Evolutionary conservation across 2,329 filamentous ascomycete species (phyloP).

Genomic region (Epichloe bromicola): DNA sequence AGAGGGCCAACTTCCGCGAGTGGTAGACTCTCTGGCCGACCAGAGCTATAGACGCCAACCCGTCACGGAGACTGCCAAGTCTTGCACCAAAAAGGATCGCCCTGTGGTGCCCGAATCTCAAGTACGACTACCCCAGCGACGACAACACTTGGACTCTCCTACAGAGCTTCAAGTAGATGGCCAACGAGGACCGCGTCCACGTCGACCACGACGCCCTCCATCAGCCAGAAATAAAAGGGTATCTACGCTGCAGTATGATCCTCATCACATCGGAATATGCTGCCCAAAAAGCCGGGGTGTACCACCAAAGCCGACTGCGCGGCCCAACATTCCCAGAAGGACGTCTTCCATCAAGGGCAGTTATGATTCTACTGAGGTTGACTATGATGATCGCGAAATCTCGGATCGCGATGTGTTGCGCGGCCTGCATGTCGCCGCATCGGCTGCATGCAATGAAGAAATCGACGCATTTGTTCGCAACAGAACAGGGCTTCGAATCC

Average conservation of each 20-base stretch:
- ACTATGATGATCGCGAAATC: conserved; percentile 26
- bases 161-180: neutral
- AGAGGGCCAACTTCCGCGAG: neutral
- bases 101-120: neutral
- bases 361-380: conserved; percentile 11
- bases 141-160: neutral
- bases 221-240: neutral
- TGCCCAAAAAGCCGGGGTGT: conserved; percentile 15
- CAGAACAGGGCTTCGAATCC: conserved; percentile 38
- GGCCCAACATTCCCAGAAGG: conserved; percentile 22
- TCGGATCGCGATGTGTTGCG: conserved; percentile 38
- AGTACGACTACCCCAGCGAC: neutral
- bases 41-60: neutral
- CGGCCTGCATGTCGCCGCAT: conserved; percentile 41
- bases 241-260: conserved; percentile 5
- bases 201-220: neutral
- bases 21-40: neutral
- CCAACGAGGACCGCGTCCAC: neutral
- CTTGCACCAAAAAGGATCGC: neutral
- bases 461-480: conserved; percentile 39
- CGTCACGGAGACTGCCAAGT: neutral
- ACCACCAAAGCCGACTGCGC: conserved; percentile 12
- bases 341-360: conserved; percentile 21
- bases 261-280: conserved; percentile 14
- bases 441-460: conserved; percentile 41